Evolutionary conservation across 2,329 filamentous ascomycete genomes (phyloP), one percentile per base, ranked within the genome.

Genomic region (Xenoacremonium recifei): DNA sequence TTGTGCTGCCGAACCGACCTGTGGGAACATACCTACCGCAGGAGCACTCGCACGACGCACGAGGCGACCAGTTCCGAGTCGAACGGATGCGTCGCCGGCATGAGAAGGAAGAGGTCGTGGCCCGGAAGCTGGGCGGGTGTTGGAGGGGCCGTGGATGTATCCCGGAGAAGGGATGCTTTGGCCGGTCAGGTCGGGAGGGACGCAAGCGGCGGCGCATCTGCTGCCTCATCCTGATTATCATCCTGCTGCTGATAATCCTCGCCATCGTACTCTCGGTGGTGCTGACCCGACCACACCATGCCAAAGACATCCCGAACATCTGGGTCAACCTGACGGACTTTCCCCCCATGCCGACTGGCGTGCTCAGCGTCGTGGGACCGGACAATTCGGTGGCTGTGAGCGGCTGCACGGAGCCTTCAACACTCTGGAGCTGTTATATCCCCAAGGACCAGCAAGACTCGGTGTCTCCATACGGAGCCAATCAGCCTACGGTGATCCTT

Each of bases 261-360:
- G 70, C 75, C 13, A 63, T 85, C 17, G 70, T 79, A 2, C 67
- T 89, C 10, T 76, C 75, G 0, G 74, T 82, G 11, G 72, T 79
- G 2, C 65, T 89, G 32, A 63, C 54, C n/a, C 54, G 57, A 18
- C 51, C 49, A 11, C 53, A 58, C 15, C 23, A 44, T n/a, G 32
- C 51, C 9, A 31, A 50, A n/a, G 52, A 55, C 37, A 38, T 50
- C 7, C 65, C 66, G n/a, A 73, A 71, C 1, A 71, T 72, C 38
- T 96, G 89, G 85, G 73, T 96, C 42, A 96, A 95, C 59, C 63
- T 95, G 47, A 95, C 91, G 1, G 82, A 84, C 37, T 96, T 88
- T 53, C 91, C 91, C 15, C 85, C 90, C 0, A 88, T 96, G 57
- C 89, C 88, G 2, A 92, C 87, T 0, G 92, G 91, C 0, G 76